A percentile compares a stretch with the other conserved stretches of the same genome.
Evolutionary conservation across 176 grass and related monocot genomes (phyloP).

Genomic region (Cenchrus purpureus): DNA sequence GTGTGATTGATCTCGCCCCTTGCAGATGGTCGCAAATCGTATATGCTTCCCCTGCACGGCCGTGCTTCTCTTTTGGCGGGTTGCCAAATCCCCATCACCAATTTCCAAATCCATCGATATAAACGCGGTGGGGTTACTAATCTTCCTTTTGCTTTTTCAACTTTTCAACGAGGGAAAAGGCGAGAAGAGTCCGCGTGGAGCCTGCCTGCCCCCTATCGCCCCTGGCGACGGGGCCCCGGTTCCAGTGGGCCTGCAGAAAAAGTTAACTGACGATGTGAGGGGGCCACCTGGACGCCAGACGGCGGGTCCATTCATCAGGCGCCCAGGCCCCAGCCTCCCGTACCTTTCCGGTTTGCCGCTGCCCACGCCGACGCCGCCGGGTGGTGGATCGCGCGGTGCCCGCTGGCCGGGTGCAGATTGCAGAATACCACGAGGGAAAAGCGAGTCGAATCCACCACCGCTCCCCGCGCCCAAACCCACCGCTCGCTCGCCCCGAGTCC

Average conservation of each 20-base stretch:
- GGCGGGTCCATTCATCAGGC: background rate
- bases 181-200: slow-evolving; percentile 29
- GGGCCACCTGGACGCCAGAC: background rate
- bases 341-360: background rate
- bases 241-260: background rate
- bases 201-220: background rate
- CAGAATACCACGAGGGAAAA: background rate
- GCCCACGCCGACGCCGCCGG: too few relatives aligned
- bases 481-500: background rate
- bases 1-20: too few relatives aligned
- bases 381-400: too few relatives aligned
- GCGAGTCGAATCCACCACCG: background rate
- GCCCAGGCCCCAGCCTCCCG: background rate
- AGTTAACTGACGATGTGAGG: background rate
- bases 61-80: background rate
- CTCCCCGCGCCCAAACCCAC: background rate
- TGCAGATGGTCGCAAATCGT: too few relatives aligned
- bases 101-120: background rate
- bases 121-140: background rate
- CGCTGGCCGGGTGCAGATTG: slow-evolving; percentile 42
- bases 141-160: background rate
- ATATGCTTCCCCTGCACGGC: background rate
- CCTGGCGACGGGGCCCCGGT: background rate
- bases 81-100: background rate
- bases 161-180: slow-evolving; percentile 28